phyloP scores from a whole-genome alignment of 495 filamentous ascomycete species.

The Lophiostoma macrostomum region DNA sequence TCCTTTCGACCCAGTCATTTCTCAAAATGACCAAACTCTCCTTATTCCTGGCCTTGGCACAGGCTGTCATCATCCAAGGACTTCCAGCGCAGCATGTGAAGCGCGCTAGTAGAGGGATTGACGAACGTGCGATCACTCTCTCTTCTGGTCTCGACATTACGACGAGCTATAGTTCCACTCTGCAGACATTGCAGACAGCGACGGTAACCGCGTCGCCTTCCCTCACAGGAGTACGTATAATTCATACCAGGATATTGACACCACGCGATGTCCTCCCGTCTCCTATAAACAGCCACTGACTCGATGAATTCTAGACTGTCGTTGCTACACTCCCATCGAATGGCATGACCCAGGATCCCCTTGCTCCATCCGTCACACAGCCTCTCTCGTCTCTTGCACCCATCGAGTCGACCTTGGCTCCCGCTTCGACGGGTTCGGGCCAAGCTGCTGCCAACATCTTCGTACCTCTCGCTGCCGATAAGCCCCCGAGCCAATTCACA shows the following conservation, averaged over 20 bases:
- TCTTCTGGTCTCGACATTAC: slow-evolving; percentile 18
- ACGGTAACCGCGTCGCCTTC: slow-evolving; percentile 19
- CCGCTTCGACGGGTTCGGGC: slow-evolving; percentile 22
- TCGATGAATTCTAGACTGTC: slow-evolving; percentile 13
- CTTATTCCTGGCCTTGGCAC: slow-evolving; percentile 21
- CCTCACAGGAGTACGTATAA: slow-evolving; percentile 24
- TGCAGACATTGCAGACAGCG: slow-evolving; percentile 21
- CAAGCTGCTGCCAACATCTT: slow-evolving; percentile 37
- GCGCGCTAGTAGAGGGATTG: slow-evolving; percentile 1
- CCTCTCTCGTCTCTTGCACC: slow-evolving; percentile 21
- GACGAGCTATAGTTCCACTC: slow-evolving; percentile 26
- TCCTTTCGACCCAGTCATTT: slow-evolving; percentile 12
- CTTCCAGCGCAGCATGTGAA: slow-evolving; percentile 9
- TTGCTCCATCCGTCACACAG: slow-evolving; percentile 8
- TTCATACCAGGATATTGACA: too few relatives aligned
- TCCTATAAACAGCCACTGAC: too few relatives aligned
- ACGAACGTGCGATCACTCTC: slow-evolving; percentile 16
- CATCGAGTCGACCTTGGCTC: slow-evolving; percentile 31
- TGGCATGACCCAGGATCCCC: slow-evolving; percentile 16
- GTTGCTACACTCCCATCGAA: slow-evolving; percentile 24
- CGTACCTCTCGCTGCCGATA: slow-evolving; percentile 37
- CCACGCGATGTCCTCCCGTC: neutral
- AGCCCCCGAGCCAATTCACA: slow-evolving; percentile 38
- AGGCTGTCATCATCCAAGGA: slow-evolving; percentile 16
- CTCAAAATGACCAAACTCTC: slow-evolving; percentile 23